phyloP scores from a whole-genome alignment of 2,329 filamentous ascomycete species.

The Diaporthe destruens region DNA sequence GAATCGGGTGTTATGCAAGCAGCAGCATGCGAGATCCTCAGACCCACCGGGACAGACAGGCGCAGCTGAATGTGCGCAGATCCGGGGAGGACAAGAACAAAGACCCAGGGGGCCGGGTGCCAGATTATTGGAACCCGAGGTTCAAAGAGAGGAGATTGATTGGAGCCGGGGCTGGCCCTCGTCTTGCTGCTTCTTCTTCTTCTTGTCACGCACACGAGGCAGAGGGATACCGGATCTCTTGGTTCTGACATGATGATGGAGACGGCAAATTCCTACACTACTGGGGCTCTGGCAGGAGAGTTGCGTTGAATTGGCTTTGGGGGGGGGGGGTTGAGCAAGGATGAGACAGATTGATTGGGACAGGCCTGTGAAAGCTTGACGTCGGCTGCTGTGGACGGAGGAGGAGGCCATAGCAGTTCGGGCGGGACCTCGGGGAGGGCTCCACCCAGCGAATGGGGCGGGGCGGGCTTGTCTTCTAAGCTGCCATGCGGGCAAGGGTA shows the following conservation, averaged over 20 bases:
- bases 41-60: constrained; percentile 1
- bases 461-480: not conserved
- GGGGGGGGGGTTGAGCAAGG: not conserved
- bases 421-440: constrained; percentile 1
- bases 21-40: constrained; percentile 10
- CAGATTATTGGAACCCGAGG: not conserved
- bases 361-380: constrained; percentile 23
- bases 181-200: constrained; percentile 8
- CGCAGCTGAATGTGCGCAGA: constrained; percentile 7
- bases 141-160: not conserved
- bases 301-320: not conserved
- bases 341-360: constrained; percentile 8
- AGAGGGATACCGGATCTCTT: not conserved
- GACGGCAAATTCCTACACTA: not conserved
- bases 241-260: constrained; percentile 14
- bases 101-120: constrained; percentile 2
- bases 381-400: constrained; percentile 14
- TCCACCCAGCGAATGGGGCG: not conserved
- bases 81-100: constrained; percentile 6
- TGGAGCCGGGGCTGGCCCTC: not conserved
- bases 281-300: not conserved
- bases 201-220: not conserved
- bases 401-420: constrained; percentile 16
- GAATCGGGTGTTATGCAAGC: constrained; percentile 19
- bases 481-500: constrained; percentile 27